Conservation (phyloP, 495 filamentous ascomycete species). For the Penicillium angulare region DNA sequence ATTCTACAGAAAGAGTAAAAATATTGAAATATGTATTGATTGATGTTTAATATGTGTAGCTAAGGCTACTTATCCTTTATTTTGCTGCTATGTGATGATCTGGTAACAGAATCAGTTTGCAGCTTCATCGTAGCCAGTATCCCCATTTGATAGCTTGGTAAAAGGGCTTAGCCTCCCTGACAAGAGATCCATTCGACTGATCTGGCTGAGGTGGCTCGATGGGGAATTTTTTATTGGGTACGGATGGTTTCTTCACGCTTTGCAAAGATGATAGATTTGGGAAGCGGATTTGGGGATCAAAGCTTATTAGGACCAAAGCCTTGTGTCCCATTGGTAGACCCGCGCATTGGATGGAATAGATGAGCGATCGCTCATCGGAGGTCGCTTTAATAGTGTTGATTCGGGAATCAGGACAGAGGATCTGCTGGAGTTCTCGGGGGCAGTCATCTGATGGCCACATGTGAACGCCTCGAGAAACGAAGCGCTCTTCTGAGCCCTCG, state of each 20-base stretch:
- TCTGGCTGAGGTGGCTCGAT: background rate
- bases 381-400: constrained; percentile 48
- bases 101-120: no score
- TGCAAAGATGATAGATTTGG: constrained; percentile 19
- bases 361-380: constrained; percentile 60
- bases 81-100: no score
- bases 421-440: constrained; percentile 42
- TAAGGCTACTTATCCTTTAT: background rate
- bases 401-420: constrained; percentile 57
- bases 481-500: constrained; percentile 44
- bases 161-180: constrained; percentile 33
- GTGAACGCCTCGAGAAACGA: constrained; percentile 46
- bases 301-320: constrained; percentile 60
- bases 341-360: constrained; percentile 54
- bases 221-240: constrained; percentile 3
- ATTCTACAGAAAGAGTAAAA: no score
- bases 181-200: constrained; percentile 17
- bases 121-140: constrained; percentile 37
- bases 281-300: constrained; percentile 56
- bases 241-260: constrained; percentile 6
- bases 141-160: constrained; percentile 36
- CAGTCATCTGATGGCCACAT: constrained; percentile 60
- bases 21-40: no score
- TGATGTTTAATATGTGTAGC: background rate
- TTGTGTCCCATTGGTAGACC: constrained; percentile 38